Conservation (phyloP, 139 green algal species). For the Auxenochlorella pyrenoidosa region DNA sequence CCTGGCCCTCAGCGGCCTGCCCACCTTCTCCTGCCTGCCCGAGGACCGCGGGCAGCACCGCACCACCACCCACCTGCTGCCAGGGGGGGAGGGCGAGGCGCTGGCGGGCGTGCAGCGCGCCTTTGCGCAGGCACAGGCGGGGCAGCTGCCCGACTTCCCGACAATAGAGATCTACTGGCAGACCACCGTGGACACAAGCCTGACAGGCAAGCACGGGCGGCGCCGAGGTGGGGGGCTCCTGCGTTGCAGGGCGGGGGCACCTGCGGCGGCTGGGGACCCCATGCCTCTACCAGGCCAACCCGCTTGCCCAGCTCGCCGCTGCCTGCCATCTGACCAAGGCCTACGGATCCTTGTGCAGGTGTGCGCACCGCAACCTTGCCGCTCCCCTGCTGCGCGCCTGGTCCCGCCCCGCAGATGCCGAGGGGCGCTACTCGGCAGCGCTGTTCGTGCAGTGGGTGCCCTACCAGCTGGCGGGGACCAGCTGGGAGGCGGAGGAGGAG, state of each 20-base stretch:
- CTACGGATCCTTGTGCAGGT: not conserved
- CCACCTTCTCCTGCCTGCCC: slow-evolving; percentile 62
- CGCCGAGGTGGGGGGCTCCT: no score
- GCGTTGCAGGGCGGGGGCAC: no score
- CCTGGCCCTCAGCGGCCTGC: slow-evolving; percentile 58
- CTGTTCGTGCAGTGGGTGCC: slow-evolving; percentile 68
- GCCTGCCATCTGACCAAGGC: no score
- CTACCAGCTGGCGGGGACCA: slow-evolving; percentile 40
- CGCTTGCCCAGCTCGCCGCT: no score
- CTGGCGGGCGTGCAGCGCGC: slow-evolving; percentile 1
- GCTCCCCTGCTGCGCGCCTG: not conserved
- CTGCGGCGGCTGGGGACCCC: no score
- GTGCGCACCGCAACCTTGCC: not conserved
- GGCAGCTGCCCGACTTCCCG: slow-evolving; percentile 55
- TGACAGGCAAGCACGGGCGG: slow-evolving; percentile 26
- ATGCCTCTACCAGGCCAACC: no score
- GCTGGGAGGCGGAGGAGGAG: slow-evolving; percentile 57
- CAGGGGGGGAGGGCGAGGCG: slow-evolving; percentile 42
- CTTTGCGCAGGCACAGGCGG: slow-evolving; percentile 29
- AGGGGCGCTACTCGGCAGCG: slow-evolving; percentile 58
- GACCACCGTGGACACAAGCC: slow-evolving; percentile 55
- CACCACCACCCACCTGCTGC: slow-evolving; percentile 66
- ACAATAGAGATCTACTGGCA: slow-evolving; percentile 70
- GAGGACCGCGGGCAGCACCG: slow-evolving; percentile 53
- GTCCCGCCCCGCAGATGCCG: slow-evolving; percentile 29